Evolutionary conservation across 2,329 filamentous ascomycete species (phyloP).

Genomic region (Neofusicoccum sp.): DNA sequence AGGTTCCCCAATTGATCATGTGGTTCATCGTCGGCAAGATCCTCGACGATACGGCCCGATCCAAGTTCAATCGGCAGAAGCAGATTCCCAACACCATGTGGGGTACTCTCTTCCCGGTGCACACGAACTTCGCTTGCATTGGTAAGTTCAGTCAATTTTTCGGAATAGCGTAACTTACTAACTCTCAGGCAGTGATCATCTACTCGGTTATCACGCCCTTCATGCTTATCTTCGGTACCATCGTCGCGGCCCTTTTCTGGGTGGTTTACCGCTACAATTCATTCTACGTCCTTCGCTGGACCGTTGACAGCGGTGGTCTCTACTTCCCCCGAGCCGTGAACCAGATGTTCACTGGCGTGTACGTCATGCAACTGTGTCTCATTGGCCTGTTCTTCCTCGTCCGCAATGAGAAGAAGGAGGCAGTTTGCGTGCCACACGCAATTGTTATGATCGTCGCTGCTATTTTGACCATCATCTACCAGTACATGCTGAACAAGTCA

Average conservation of each 20-base stretch:
- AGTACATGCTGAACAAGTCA: constrained; percentile 74
- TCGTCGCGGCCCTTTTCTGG: constrained; percentile 91
- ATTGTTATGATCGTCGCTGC: constrained; percentile 78
- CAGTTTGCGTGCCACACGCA: constrained; percentile 70
- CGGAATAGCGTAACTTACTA: neutral
- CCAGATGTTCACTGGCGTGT: constrained; percentile 90
- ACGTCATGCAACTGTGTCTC: constrained; percentile 89
- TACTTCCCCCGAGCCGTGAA: constrained; percentile 92
- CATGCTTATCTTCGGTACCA: constrained; percentile 87
- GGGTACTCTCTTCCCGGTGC: constrained; percentile 93
- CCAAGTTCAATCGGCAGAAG: constrained; percentile 85
- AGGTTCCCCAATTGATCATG: constrained; percentile 72
- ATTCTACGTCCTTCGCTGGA: constrained; percentile 88
- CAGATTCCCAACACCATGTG: constrained; percentile 75
- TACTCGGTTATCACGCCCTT: constrained; percentile 87
- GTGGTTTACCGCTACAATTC: constrained; percentile 95
- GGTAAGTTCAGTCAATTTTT: constrained; percentile 43
- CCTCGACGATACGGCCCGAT: constrained; percentile 74
- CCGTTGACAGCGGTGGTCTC: constrained; percentile 86
- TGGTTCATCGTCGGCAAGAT: constrained; percentile 82
- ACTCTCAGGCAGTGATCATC: constrained; percentile 57
- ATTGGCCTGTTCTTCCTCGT: constrained; percentile 87
- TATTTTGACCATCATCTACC: constrained; percentile 71
- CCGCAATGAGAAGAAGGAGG: constrained; percentile 52
- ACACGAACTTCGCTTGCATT: constrained; percentile 95